A percentile compares a stretch with the other conserved stretches of the same genome.
These are phyloP conservation scores for Hippophae tibetana DNA, from an alignment of 306 rosid species.

Conservation along the genomic window DNA sequence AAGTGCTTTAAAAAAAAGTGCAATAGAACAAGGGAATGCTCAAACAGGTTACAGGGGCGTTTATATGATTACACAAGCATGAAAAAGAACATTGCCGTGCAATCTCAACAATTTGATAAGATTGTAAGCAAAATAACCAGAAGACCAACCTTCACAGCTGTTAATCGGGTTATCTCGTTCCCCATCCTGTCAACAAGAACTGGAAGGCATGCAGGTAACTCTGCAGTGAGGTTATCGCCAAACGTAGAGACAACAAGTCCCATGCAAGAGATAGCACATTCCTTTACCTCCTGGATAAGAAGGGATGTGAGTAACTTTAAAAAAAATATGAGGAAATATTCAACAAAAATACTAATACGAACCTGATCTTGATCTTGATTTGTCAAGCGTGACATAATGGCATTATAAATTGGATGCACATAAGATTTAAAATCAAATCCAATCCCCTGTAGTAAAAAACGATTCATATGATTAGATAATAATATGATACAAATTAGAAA, in stretches of 20 bases:
- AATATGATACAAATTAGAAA: constrained; percentile 8
- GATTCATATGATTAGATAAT: constrained; percentile 20
- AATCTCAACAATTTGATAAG: neutral
- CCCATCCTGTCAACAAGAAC: constrained; percentile 99
- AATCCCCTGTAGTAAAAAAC: constrained; percentile 39
- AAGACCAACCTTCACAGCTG: constrained; percentile 85
- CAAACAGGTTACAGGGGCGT: constrained; percentile 1
- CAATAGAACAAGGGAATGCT: neutral
- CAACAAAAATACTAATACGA: constrained; percentile 21
- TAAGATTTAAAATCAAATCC: constrained; percentile 79
- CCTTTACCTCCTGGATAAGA: constrained; percentile 83
- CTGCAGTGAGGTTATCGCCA: constrained; percentile 76
- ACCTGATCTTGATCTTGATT: constrained; percentile 99
- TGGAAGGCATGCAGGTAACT: constrained; percentile 86
- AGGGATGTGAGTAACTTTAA: constrained; percentile 20
- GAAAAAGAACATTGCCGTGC: neutral
- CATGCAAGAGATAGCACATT: constrained; percentile 97
- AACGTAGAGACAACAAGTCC: constrained; percentile 95
- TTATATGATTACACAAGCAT: constrained; percentile 1
- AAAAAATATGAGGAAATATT: neutral
- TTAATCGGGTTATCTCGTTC: constrained; percentile 94
- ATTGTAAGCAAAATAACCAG: constrained; percentile 5
- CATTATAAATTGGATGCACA: constrained; percentile 79
- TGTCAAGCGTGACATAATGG: constrained; percentile 93
- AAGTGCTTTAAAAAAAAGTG: neutral